Evolutionary conservation across 2,329 filamentous ascomycete genomes (phyloP).

Genomic region (Leptographium radiaticola): DNA sequence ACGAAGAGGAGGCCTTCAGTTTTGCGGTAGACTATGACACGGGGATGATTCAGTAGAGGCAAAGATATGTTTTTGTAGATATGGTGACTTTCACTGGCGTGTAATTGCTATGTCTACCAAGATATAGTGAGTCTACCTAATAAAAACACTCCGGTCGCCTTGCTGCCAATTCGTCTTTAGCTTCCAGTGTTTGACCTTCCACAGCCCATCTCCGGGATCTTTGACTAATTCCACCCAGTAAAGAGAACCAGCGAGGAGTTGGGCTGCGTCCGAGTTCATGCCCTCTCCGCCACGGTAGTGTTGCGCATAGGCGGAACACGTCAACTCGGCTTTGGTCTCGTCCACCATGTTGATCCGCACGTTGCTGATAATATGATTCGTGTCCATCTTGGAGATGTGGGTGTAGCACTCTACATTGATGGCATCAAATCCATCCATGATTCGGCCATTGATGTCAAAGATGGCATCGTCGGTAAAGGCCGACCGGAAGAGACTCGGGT

Average conservation of each 20-base stretch:
- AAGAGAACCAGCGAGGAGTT: background rate
- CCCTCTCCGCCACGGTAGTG: background rate
- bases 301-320: background rate
- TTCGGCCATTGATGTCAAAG: background rate
- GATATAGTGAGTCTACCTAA: background rate
- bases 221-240: background rate
- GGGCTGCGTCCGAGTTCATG: background rate
- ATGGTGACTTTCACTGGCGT: too few relatives aligned
- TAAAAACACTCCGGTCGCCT: background rate
- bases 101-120: too few relatives aligned
- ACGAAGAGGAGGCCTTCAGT: constrained; percentile 25
- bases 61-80: too few relatives aligned
- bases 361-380: background rate
- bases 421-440: background rate
- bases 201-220: background rate
- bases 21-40: constrained; percentile 19
- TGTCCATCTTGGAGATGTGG: background rate
- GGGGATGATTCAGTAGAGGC: background rate
- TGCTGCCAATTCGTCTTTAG: background rate
- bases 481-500: background rate
- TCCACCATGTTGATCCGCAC: background rate
- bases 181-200: background rate
- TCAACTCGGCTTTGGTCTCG: background rate
- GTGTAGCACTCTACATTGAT: background rate
- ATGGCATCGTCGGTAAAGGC: background rate